Conservation (phyloP, 1,284 basidiomycete species). For the Moesziomyces sp. region DNA sequence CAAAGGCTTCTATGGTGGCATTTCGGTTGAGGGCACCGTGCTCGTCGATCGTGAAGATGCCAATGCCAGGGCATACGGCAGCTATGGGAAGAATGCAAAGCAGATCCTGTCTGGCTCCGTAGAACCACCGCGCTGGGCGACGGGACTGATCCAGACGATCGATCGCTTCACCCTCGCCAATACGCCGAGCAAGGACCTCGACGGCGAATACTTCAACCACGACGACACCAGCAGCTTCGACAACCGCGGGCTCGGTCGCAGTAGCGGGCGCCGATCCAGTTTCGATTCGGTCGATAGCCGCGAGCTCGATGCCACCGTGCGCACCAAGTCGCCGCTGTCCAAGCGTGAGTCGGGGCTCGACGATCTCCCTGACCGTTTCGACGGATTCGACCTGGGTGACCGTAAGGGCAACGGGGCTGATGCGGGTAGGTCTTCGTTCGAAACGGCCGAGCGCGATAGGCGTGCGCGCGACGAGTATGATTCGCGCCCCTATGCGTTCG, state of each 20-base stretch:
- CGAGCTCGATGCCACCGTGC: conserved; percentile 12
- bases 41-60: conserved; percentile 92
- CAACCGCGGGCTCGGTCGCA: conserved; percentile 20
- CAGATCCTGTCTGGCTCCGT: conserved; percentile 58
- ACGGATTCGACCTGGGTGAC: conserved; percentile 24
- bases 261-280: conserved; percentile 29
- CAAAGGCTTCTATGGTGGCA: conserved; percentile 86
- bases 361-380: conserved; percentile 31
- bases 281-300: conserved; percentile 41
- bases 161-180: conserved; percentile 53
- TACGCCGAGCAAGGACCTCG: conserved; percentile 48
- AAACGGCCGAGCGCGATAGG: conserved; percentile 21
- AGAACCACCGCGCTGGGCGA: conserved; percentile 52
- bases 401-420: conserved; percentile 2
- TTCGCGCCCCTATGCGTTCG: conserved; percentile 31
- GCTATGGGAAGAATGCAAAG: conserved; percentile 46
- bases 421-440: neutral
- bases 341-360: conserved; percentile 14
- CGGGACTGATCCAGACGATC: conserved; percentile 43
- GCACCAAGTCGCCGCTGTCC: neutral
- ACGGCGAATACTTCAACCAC: conserved; percentile 43
- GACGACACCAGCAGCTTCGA: conserved; percentile 45
- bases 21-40: conserved; percentile 89
- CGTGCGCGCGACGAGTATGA: no score
- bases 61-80: conserved; percentile 68